Base-by-base conservation (phyloP, 371 early-diverging fungal species). In the Enteropsectra breve region DNA sequence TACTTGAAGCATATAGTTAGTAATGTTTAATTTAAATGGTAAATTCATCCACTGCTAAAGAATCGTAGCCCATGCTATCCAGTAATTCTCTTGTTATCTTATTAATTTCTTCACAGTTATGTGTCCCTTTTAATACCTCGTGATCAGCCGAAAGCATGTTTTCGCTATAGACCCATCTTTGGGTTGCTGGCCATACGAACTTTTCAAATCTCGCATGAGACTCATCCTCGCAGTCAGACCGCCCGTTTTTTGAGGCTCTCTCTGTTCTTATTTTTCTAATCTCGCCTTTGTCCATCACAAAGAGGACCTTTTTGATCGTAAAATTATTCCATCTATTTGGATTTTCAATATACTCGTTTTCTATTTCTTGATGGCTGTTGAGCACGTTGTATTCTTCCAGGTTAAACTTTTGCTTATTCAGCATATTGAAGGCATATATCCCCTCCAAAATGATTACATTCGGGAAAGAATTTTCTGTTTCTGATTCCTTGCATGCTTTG, bases 391-490 rank as follows among this genome's bases (percentile, higher is more conserved):
- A 68, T 30, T 63, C 46, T 30, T 24, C 15, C 32, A 58, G 26
- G 60, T 75, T 56, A 58, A 75, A 70, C 4, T 63, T 36, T 49
- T 49, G 53, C 15, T 62, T 40, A 40, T 61, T 62, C n/a, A 75
- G 34, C 1, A 52, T 37, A 49, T 70, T 70, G 52, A 67, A 58
- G 13, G 72, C 55, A 43, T 62, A 67, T 6, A 75, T 46, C 33
- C 75, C 75, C 33, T 75, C 75, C 4, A 75, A 54, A 33, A 75
- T 75, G 3, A 70, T 29, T 5, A 70, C 59, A 23, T 66, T 57
- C 1, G 59, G 66, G 28, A 33, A 29, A 0, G 28, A 11, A 38
- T 75, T 74, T 23, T 24, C 1, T 29, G 57, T 56, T 3, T 18
- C 29, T 1, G 26, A 21, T n/a, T 43, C 56, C 0, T 11, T 34